Evolutionary conservation across 805 yeast species (phyloP), one percentile per base, ranked within the genome.

Genomic region (Barnettozyma vustinii): DNA sequence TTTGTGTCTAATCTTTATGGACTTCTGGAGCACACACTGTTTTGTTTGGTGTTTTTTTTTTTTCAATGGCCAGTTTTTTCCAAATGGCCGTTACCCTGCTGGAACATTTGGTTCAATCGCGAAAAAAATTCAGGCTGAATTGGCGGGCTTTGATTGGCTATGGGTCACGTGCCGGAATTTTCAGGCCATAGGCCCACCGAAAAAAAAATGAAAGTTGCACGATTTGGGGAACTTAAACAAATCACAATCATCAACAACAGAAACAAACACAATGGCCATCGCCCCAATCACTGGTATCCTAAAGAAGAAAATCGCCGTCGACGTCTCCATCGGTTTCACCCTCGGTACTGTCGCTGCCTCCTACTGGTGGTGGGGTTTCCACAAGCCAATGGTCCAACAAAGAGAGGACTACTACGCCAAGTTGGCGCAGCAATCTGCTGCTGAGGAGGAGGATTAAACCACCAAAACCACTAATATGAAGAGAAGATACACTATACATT

Each of bases 251-350:
- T 30, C 36, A n/a, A 15, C 13, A 27, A 33, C 39, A 39, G 15
- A 19, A 44, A 56, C 42, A 48, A 46, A 42, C 52, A 66, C 50
- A 49, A 85, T 83, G 85, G 84, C 90, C 68, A 76, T 87, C 65
- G 87, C 92, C 65, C 94, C 95, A 62, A 88, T 91, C 63, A 79
- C 83, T 47, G 97, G 97, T 58, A 73, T 84, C 54, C 77, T 91
- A 58, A 87, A 80, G 73, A 87, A 80, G 76, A 86, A 83, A 73
- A 80, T 87, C 69, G 75, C 83, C 65, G 79, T 85, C 58, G 97
- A 91, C 63, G 80, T 91, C 67, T 56, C 81, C 59, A 70, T 84
- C 56, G 96, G 94, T 52, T 76, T 80, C 70, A 61, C 73, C 53
- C 58, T 78, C 55, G 92, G 92, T 49, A 70, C 78, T 51, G 78